Percentiles rank a stretch among this genome's conserved stretches.
phyloP scores from a whole-genome alignment of 306 rosid genomes.

The Casuarina equisetifolia region DNA sequence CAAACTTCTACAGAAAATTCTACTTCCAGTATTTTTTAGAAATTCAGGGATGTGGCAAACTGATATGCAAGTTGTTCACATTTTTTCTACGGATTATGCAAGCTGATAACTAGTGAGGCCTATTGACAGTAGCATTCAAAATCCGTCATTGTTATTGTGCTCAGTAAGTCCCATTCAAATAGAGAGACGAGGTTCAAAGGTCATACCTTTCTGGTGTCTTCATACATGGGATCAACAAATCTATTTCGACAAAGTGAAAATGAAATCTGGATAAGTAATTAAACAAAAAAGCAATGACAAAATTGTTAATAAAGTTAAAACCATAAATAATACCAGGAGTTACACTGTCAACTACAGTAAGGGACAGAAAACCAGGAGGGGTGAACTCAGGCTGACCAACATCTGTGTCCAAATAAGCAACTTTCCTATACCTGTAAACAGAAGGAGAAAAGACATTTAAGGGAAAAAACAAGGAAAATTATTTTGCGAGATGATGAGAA shows the following conservation, averaged over 20 bases:
- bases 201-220: conserved; percentile 89
- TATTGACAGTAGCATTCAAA: background rate
- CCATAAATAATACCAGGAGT: conserved; percentile 53
- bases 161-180: background rate
- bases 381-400: conserved; percentile 96
- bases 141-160: background rate
- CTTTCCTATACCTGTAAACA: conserved; percentile 50
- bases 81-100: background rate
- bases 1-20: background rate
- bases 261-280: background rate
- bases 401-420: conserved; percentile 82
- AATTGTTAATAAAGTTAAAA: conserved; percentile 9
- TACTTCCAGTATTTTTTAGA: background rate
- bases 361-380: conserved; percentile 80
- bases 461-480: background rate
- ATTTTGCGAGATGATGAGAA: background rate
- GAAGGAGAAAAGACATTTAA: background rate
- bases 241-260: conserved; percentile 37
- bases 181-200: conserved; percentile 21
- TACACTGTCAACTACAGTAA: conserved; percentile 52
- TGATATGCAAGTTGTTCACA: background rate
- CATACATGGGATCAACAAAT: conserved; percentile 75
- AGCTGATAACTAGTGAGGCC: background rate
- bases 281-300: conserved; percentile 3
- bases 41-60: background rate